Conservation (phyloP, 345 rosid genomes). For the Turnera subulata region DNA sequence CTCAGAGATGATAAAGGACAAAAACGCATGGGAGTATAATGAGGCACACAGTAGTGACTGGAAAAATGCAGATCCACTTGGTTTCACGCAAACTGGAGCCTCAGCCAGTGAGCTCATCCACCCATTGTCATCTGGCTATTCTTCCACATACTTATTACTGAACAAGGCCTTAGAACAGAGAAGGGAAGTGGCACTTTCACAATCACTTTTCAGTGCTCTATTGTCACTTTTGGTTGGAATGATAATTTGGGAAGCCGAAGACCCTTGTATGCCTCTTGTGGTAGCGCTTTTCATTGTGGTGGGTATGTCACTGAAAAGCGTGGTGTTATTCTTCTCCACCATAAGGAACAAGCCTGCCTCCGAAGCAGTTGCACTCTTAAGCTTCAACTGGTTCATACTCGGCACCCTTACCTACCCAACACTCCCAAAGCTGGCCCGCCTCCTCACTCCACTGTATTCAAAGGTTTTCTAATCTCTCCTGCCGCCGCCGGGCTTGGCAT, state of each 20-base stretch:
- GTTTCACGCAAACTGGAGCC: constrained; percentile 13
- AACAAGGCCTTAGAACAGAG: constrained; percentile 27
- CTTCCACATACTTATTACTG: constrained; percentile 22
- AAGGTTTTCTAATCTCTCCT: too few relatives aligned
- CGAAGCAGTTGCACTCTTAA: constrained; percentile 74
- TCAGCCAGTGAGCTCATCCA: constrained; percentile 25
- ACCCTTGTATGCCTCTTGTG: constrained; percentile 74
- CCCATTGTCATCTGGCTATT: constrained; percentile 18
- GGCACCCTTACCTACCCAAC: constrained; percentile 71
- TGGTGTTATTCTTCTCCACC: constrained; percentile 59
- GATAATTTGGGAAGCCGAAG: constrained; percentile 56
- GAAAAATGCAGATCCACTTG: constrained; percentile 14
- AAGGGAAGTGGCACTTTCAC: constrained; percentile 48
- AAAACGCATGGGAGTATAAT: constrained; percentile 18
- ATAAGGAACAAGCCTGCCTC: constrained; percentile 62
- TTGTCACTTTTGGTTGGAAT: constrained; percentile 62
- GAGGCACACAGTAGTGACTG: constrained; percentile 5
- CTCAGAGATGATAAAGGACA: constrained; percentile 15
- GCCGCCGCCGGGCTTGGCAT: too few relatives aligned
- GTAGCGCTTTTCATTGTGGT: constrained; percentile 70
- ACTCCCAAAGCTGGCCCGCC: constrained; percentile 46
- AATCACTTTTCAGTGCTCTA: constrained; percentile 54
- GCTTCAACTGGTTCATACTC: constrained; percentile 78
- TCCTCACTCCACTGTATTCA: constrained; percentile 25
- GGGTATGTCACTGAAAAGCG: constrained; percentile 66